These are phyloP conservation scores for Solanum boliviense DNA, from an alignment of 257 asterid genomes.

Conservation along the genomic window DNA sequence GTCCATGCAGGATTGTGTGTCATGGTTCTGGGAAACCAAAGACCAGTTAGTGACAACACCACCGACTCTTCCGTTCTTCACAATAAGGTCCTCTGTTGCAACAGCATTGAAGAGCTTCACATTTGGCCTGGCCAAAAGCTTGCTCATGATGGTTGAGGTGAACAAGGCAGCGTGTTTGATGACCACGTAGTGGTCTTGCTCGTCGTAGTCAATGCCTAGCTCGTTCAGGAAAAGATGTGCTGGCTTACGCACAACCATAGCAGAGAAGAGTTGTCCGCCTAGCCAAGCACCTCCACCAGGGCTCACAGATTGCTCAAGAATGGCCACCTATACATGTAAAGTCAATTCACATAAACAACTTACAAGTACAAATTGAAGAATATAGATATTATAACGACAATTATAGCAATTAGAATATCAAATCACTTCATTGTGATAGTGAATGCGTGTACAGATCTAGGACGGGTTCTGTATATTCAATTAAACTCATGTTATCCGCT, in stretches of 20 bases:
- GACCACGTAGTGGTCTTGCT: constrained; percentile 74
- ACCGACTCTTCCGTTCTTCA: constrained; percentile 56
- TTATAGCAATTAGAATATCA: background rate
- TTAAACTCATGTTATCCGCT: background rate
- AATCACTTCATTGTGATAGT: background rate
- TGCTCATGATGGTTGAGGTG: constrained; percentile 93
- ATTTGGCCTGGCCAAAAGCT: constrained; percentile 70
- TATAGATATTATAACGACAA: background rate
- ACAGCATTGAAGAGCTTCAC: constrained; percentile 89
- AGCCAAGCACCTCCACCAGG: constrained; percentile 98
- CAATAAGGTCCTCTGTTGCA: constrained; percentile 91
- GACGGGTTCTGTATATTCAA: background rate
- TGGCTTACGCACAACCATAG: constrained; percentile 86
- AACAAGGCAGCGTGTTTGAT: constrained; percentile 87
- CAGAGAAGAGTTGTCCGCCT: constrained; percentile 92
- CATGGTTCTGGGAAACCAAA: constrained; percentile 79
- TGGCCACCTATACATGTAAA: constrained; percentile 35
- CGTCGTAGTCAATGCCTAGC: constrained; percentile 68
- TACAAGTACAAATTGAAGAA: background rate
- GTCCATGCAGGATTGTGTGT: constrained; percentile 93
- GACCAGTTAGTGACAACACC: constrained; percentile 97
- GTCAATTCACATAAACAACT: background rate
- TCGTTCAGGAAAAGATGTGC: constrained; percentile 79
- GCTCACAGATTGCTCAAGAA: constrained; percentile 78
- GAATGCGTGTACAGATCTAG: background rate